Base-by-base conservation (phyloP, 306 rosid genomes). In the Lupinus albus region DNA sequence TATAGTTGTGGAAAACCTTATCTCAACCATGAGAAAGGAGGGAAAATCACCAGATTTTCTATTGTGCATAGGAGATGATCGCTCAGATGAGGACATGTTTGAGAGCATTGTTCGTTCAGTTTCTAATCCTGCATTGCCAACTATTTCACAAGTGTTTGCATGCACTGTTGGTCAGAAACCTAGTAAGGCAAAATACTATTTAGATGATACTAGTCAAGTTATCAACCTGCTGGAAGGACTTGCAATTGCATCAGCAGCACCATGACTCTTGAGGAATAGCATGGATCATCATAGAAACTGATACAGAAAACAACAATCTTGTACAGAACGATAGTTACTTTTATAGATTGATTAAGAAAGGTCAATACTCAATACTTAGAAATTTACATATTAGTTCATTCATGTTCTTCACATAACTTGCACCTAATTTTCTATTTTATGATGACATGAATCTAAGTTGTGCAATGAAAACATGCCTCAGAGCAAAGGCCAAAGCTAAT, bases 91-190 rank as follows among this genome's bases (percentile, higher is more conserved):
- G 60, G 89, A 83, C 52, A 88, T 88, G 95, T 85, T 88, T 33
- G 84, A 80, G 68, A 75, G 84, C 63, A 84, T 85, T 64, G 78
- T 72, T 35, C 55, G 68, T 30, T 72, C 84, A 0, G 61, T 56
- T 20, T 62, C 82, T 36, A 68, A 69, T 81, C 71, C 83, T 4
- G 72, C 73, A 1, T 46, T 76, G 41, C 82, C 85, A 51, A 21
- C 85, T 45, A 68, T 52, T 21, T 59, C 83, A 11, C 68, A 78
- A 59, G 76, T 85, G 6, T 81, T 78, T 77, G 86, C 88, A 47
- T 88, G 95, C 81, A 85, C 87, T 5, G 84, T 88, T 8, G 95
- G 95, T 33, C 87, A 71, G 80, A 89, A 89, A 58, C 92, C 96
- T 56, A 86, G 92, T 35, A 84, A 75, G 79, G 96, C 96, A 49